Conservation (phyloP, 164 flowering plant genomes). For the Stephania yunnanensis region DNA sequence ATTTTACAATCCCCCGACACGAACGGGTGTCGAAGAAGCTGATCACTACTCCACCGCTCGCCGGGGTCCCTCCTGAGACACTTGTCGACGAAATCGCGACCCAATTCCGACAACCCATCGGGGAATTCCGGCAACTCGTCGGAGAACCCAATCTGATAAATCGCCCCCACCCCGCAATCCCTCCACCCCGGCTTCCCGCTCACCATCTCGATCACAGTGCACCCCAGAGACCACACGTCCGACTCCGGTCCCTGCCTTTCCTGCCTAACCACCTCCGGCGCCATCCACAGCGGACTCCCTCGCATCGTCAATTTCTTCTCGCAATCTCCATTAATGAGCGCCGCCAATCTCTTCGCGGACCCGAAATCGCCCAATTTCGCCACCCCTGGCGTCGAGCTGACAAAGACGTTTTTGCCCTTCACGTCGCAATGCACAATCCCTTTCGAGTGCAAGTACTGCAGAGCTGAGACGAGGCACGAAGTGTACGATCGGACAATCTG, state of each 20-base stretch:
- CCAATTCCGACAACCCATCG: slow-evolving; percentile 32
- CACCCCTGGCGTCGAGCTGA: slow-evolving; percentile 25
- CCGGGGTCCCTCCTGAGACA: slow-evolving; percentile 39
- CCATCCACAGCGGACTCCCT: slow-evolving; percentile 93
- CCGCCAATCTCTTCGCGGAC: slow-evolving; percentile 29
- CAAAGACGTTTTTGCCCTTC: slow-evolving; percentile 58
- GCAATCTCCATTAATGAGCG: slow-evolving; percentile 1
- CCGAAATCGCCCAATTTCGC: slow-evolving; percentile 84
- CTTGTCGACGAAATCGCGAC: slow-evolving; percentile 48
- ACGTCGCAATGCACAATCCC: slow-evolving; percentile 76
- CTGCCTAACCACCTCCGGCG: slow-evolving; percentile 66
- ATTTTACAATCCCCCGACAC: slow-evolving; percentile 2
- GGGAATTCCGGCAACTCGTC: slow-evolving; percentile 46
- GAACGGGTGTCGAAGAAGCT: slow-evolving; percentile 56
- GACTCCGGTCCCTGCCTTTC: slow-evolving; percentile 56
- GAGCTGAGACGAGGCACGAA: slow-evolving; percentile 41
- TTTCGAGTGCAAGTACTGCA: slow-evolving; percentile 39
- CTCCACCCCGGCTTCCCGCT: slow-evolving; percentile 61
- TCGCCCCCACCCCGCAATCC: slow-evolving; percentile 30
- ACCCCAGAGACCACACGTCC: slow-evolving; percentile 79
- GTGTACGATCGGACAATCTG: slow-evolving; percentile 31
- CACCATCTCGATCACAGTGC: slow-evolving; percentile 75
- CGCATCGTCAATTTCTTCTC: slow-evolving; percentile 17
- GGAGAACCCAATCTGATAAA: slow-evolving; percentile 44
- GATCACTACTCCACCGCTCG: slow-evolving; percentile 53